Base-by-base conservation (phyloP, 75 land plant genomes). In the Cunninghamia lanceolata region DNA sequence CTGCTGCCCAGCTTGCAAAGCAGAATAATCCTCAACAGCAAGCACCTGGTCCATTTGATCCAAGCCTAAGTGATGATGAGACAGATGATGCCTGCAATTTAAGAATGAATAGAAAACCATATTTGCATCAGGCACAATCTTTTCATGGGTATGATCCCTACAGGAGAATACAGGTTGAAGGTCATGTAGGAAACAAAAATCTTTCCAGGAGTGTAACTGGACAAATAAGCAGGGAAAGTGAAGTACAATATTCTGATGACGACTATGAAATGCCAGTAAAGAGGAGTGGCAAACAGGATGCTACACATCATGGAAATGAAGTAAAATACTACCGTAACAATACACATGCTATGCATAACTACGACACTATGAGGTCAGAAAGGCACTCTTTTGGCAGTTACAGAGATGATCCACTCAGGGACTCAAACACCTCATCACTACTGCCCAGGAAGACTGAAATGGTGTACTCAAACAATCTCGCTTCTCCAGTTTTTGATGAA, bases 1-100 rank as follows among this genome's bases (percentile, higher is more conserved):
- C 96, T 84, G 97, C 97, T 78, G 99, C 91, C 63, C 46, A 74
- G 47, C 85, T 94, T 9, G 93, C 95, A 30, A 88, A 87, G 82
- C 87, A 54, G 83, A 82, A 71, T 42, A 59, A 85, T 54, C 85
- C 15, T 25, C 28, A 63, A 63, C 46, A 84, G 74, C 84, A 89
- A 63, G n/a, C 80, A 77, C 40, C 53, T 32, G 54, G 59, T 81
- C 32, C 30, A 56, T 10, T 38, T 47, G 77, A 84, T 34, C 40
- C 82, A 35, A 54, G 78, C 83, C 83, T 40, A 53, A 76, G 32
- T 71, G 88, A 86, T 4, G 70, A 63, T 3, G 82, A 45, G 84
- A 43, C 40, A 46, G 54, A 25, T 17, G 17, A 30, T 47, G 30
- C 34, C 63, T 21, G 63, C 34, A 39, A 83, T 34, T 45, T 32